A percentile compares a stretch with the other conserved stretches of the same genome.
phyloP scores from a whole-genome alignment of 371 early-diverging fungal genomes.

The Mucor irregularis region DNA sequence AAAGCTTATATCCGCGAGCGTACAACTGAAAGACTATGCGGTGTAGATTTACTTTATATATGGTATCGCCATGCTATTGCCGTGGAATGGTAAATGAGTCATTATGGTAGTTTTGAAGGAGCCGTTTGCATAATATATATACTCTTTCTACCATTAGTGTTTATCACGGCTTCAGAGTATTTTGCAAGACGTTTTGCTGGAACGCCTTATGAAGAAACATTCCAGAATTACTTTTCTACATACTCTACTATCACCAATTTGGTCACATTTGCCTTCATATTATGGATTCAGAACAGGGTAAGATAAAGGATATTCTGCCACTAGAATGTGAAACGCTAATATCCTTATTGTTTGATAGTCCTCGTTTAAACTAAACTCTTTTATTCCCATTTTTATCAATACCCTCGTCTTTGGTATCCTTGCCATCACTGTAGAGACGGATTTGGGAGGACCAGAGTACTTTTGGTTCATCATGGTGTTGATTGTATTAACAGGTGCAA shows the following conservation, averaged over 20 bases:
- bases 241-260: constrained; percentile 65
- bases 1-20: too few species aligned
- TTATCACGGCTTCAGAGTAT: constrained; percentile 78
- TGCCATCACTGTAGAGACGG: constrained; percentile 32
- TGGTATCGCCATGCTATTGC: constrained; percentile 74
- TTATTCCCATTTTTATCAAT: constrained; percentile 33
- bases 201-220: constrained; percentile 60
- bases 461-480: constrained; percentile 65
- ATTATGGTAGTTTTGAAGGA: not conserved
- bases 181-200: constrained; percentile 65
- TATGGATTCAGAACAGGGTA: constrained; percentile 68
- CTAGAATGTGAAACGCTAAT: too few species aligned
- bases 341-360: constrained; percentile 10
- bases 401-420: constrained; percentile 37
- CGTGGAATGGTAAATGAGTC: constrained; percentile 74
- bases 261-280: constrained; percentile 51
- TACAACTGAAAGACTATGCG: not conserved
- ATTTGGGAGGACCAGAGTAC: constrained; percentile 34
- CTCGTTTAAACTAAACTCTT: constrained; percentile 23
- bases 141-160: too few species aligned
- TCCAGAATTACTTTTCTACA: constrained; percentile 78
- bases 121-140: too few species aligned
- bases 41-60: constrained; percentile 65
- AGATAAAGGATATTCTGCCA: not conserved
- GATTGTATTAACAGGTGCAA: constrained; percentile 21